These are phyloP conservation scores for Aspergillus transmontanensis DNA, from an alignment of 2,329 filamentous ascomycete genomes.

Conservation along the genomic window DNA sequence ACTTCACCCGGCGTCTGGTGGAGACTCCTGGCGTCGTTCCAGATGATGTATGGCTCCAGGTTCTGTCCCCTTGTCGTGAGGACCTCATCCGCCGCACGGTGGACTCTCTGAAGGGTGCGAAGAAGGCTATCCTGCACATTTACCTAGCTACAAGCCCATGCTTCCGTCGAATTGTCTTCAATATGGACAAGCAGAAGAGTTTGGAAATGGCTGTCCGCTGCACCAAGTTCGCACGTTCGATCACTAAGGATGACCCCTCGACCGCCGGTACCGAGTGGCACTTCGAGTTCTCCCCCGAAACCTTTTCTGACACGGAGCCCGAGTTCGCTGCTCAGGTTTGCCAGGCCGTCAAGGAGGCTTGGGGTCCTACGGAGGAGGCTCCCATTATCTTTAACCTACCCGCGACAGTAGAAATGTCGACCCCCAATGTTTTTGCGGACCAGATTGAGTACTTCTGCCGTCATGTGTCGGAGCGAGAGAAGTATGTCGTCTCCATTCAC, in stretches of 20 bases:
- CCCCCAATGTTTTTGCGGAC: constrained; percentile 94
- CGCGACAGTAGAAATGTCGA: constrained; percentile 92
- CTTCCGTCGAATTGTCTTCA: constrained; percentile 89
- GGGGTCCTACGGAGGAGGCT: constrained; percentile 76
- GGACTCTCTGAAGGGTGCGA: constrained; percentile 82
- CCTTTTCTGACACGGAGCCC: constrained; percentile 85
- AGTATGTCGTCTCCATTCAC: constrained; percentile 85
- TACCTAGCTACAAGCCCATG: constrained; percentile 96
- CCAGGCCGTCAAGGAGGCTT: constrained; percentile 90
- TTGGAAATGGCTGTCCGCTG: constrained; percentile 82
- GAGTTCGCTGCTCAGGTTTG: constrained; percentile 84
- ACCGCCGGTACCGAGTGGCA: constrained; percentile 59
- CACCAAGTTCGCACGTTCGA: constrained; percentile 79
- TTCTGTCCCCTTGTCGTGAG: constrained; percentile 86
- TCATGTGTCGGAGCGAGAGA: constrained; percentile 80
- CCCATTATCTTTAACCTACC: constrained; percentile 97
- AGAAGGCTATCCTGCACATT: constrained; percentile 92
- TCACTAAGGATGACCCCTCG: constrained; percentile 77
- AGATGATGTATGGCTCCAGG: constrained; percentile 89
- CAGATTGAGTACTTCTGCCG: constrained; percentile 95
- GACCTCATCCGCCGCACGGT: constrained; percentile 90
- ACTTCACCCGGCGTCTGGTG: constrained; percentile 85
- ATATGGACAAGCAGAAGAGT: constrained; percentile 79
- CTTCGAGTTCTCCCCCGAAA: constrained; percentile 54
- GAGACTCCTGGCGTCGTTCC: constrained; percentile 81